Evolutionary conservation across 176 grass and related monocot species (phyloP).

Genomic region (Aegilops longissima): DNA sequence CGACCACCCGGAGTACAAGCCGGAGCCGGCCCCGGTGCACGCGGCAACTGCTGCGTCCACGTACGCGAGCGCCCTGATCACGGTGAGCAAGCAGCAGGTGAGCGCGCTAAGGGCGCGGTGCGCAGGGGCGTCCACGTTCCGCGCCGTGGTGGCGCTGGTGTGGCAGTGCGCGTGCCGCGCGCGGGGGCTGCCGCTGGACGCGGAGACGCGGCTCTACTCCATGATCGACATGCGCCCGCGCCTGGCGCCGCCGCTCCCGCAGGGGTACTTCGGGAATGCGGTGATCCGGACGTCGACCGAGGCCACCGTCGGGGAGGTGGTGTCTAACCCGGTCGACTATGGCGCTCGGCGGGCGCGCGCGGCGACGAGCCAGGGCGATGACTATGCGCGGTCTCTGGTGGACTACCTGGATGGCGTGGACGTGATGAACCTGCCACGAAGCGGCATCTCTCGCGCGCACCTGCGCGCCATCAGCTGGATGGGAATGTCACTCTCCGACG

Average conservation of each 20-base stretch:
- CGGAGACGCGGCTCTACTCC: conserved; percentile 55
- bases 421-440: neutral
- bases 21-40: neutral
- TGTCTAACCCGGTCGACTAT: conserved; percentile 24
- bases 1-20: conserved; percentile 68
- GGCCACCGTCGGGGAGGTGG: conserved; percentile 40
- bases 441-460: conserved; percentile 26
- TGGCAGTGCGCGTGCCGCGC: conserved; percentile 68
- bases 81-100: conserved; percentile 26
- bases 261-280: conserved; percentile 63
- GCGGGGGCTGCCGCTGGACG: conserved; percentile 17
- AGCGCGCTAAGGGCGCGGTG: conserved; percentile 37
- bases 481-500: conserved; percentile 42
- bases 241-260: conserved; percentile 44
- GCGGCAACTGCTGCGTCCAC: neutral
- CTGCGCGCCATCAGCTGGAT: conserved; percentile 7
- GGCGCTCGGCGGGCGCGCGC: conserved; percentile 22
- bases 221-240: conserved; percentile 70
- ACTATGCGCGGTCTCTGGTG: neutral
- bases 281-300: conserved; percentile 52
- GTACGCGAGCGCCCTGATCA: conserved; percentile 42
- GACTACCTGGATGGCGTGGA: neutral
- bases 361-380: conserved; percentile 36
- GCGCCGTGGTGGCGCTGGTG: conserved; percentile 53
- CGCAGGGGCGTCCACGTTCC: conserved; percentile 55